These are phyloP conservation scores for Haplosporangium sp. DNA, from an alignment of 371 early-diverging fungal species.

Conservation along the genomic window DNA sequence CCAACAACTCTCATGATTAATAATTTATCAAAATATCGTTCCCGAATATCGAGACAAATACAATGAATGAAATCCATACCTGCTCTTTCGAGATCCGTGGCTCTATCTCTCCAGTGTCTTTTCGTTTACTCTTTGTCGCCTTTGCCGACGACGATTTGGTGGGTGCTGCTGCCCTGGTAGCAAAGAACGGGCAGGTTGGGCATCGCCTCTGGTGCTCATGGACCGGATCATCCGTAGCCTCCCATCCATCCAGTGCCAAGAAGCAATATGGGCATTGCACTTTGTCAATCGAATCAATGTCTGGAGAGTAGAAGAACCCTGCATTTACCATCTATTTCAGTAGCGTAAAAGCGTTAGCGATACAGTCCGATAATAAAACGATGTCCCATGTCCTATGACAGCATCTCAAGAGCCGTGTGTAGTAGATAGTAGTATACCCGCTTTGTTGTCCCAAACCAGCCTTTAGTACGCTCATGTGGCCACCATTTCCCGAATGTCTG, in stretches of 20 bases:
- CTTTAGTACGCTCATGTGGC: conserved; percentile 49
- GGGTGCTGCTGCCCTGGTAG: conserved; percentile 43
- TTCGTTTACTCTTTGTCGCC: conserved; percentile 17
- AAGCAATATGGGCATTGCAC: conserved; percentile 58
- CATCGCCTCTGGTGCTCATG: conserved; percentile 54
- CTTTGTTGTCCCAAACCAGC: conserved; percentile 51
- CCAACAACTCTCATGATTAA: too few species aligned
- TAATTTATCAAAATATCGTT: background rate
- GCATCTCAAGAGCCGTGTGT: background rate
- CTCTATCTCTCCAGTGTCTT: background rate
- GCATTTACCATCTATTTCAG: conserved; percentile 59
- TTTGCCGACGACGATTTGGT: conserved; percentile 59
- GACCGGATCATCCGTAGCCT: conserved; percentile 58
- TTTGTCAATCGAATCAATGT: conserved; percentile 49
- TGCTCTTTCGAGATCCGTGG: background rate
- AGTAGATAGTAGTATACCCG: conserved; percentile 20
- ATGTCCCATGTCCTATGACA: too few species aligned
- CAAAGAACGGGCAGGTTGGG: conserved; percentile 51
- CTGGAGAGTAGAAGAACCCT: conserved; percentile 58
- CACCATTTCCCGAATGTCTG: conserved; percentile 58
- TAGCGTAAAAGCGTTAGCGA: too few species aligned
- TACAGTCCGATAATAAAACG: too few species aligned
- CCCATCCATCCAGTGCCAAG: conserved; percentile 60
- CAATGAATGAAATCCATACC: background rate
- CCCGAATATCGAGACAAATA: background rate